phyloP scores from a whole-genome alignment of 2,329 filamentous ascomycete species.

The Scortechinia acanthostroma region DNA sequence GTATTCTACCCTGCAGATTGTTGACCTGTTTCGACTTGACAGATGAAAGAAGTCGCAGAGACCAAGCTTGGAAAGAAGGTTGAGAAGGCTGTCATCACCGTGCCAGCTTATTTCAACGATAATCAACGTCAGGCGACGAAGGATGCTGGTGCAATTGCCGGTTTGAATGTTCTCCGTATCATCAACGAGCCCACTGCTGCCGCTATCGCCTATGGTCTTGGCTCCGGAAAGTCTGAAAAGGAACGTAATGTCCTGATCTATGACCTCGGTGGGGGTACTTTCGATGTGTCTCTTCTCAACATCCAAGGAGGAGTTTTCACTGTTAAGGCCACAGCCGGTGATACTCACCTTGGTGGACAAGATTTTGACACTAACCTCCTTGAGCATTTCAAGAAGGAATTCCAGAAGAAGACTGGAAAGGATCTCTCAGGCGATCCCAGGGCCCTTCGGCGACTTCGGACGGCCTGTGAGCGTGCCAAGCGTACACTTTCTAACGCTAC shows the following conservation, averaged over 20 bases:
- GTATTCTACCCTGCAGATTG: too few species aligned
- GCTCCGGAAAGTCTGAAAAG: slow-evolving; percentile 88
- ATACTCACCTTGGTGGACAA: slow-evolving; percentile 90
- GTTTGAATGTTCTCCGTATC: slow-evolving; percentile 97
- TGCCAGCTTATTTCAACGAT: slow-evolving; percentile 99
- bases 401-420: slow-evolving; percentile 73
- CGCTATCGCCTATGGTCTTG: slow-evolving; percentile 96
- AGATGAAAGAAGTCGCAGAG: slow-evolving; percentile 99
- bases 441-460: slow-evolving; percentile 90
- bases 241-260: slow-evolving; percentile 99
- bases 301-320: slow-evolving; percentile 99
- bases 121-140: slow-evolving; percentile 99
- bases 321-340: slow-evolving; percentile 95
- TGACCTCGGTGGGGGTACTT: slow-evolving; percentile 99
- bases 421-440: slow-evolving; percentile 76
- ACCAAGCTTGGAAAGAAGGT: slow-evolving; percentile 97
- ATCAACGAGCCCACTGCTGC: slow-evolving; percentile 99
- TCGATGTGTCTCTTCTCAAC: slow-evolving; percentile 98
- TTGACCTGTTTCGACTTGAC: too few species aligned
- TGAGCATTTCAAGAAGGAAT: slow-evolving; percentile 95
- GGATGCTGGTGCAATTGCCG: slow-evolving; percentile 95
- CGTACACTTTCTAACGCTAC: slow-evolving; percentile 95
- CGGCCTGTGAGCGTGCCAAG: slow-evolving; percentile 99
- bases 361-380: slow-evolving; percentile 96
- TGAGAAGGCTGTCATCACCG: slow-evolving; percentile 97